Conservation (phyloP, 768 basidiomycete genomes). For the Serendipita sp. region DNA sequence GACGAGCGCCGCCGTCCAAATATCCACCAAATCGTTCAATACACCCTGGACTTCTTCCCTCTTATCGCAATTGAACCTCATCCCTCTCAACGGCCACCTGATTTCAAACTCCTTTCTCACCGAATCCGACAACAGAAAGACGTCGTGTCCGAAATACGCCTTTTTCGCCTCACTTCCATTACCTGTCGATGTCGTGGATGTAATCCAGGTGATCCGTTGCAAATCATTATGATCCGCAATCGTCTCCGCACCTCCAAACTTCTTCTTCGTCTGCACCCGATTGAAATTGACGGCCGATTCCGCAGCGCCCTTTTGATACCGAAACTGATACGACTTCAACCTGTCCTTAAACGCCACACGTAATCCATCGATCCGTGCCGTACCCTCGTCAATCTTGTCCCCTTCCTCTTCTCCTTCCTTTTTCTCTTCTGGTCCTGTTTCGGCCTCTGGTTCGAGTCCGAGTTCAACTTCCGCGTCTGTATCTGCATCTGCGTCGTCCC, state of each 20-base stretch:
- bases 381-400: slow-evolving; percentile 38
- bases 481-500: not conserved
- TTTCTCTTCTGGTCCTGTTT: not conserved
- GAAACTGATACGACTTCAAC: slow-evolving; percentile 23
- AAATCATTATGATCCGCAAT: slow-evolving; percentile 76
- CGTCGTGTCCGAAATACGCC: slow-evolving; percentile 26
- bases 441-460: not conserved
- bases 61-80: slow-evolving; percentile 65
- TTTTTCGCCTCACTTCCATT: slow-evolving; percentile 10
- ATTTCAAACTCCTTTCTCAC: slow-evolving; percentile 50
- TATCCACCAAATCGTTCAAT: slow-evolving; percentile 60
- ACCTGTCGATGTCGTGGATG: slow-evolving; percentile 26
- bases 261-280: slow-evolving; percentile 69
- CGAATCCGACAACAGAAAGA: slow-evolving; percentile 54
- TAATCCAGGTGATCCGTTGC: slow-evolving; percentile 73
- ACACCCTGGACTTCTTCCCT: slow-evolving; percentile 40
- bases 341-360: slow-evolving; percentile 58
- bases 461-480: not conserved
- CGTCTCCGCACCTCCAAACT: slow-evolving; percentile 75
- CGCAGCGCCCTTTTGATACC: slow-evolving; percentile 21
- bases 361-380: slow-evolving; percentile 52
- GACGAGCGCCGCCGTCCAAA: slow-evolving; percentile 45
- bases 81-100: slow-evolving; percentile 68
- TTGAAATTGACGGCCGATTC: slow-evolving; percentile 21
- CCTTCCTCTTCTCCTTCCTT: not conserved